Base-by-base conservation (phyloP, 192 early-diverging fungal genomes). In the Entomortierella lignicola region DNA sequence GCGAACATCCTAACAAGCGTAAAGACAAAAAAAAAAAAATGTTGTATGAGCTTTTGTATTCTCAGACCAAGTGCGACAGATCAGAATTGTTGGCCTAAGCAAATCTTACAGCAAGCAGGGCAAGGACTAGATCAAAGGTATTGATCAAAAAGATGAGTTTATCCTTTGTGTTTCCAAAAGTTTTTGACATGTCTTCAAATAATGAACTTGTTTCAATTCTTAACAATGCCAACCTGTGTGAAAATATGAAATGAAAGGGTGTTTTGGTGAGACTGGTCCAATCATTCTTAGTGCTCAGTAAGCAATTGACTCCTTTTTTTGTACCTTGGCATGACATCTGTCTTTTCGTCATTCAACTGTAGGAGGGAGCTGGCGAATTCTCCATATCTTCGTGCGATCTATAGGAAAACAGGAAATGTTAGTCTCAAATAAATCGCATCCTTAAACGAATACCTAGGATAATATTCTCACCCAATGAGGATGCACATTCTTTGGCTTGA, bases 361-460 rank as follows among this genome's bases (percentile, higher is more conserved):
- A 98, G 83, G n/a, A 99, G 83, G 1, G 98, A 97, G 8, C 95
- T 89, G 0, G 91, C 86, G 72, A 98, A 96, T 81, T 99, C 98
- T 2, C 92, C 95, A 77, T 98, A 99, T 55, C 97, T 85, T 30
- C 98, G 85, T 1, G 90, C 92, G 27, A 96, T 86, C 93, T 94
- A 71, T 6, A 20, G 25, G 27, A 12, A 3, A n/a, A 47, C 10
- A 10, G 20, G 60, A 44, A 43, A 3, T 12, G 50, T 47, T 47
- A 47, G 44, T 20, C 20, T 47, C 17, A 11, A 15, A 47, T 47
- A 4, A 4, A 12, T 20, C 44, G n/a, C n/a, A n/a, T n/a, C n/a
- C n/a, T n/a, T n/a, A n/a, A n/a, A n/a, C n/a, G 13, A 13, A 42
- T 42, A 42, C 39, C 39, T 10, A 10, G 13, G 39, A 42, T 6